Base-by-base conservation (phyloP, 2,329 filamentous ascomycete species). In the Nemania diffusa region DNA sequence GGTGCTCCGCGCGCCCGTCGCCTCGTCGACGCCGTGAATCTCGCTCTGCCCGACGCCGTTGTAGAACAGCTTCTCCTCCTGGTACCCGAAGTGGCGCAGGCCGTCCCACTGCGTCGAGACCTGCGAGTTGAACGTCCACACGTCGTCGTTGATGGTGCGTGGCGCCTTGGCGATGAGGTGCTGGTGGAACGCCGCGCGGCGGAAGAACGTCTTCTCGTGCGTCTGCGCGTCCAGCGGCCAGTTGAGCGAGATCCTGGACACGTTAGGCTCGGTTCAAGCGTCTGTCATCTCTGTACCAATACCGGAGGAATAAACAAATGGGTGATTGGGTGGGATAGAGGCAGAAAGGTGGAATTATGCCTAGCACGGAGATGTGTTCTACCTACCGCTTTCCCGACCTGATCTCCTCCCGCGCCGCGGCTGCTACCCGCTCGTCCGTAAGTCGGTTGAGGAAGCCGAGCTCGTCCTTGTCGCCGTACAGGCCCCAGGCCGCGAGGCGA, bases 381-480 rank as follows among this genome's bases (percentile, higher is more conserved):
- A 24, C 66, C 52, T 74, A 82, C 81, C 85, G 79, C 60, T 78
- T 80, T 44, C 89, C 88, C 6, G 84, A 86, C 68, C 81, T 79
- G 68, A 90, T 88, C 75, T 86, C 83, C 32, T 79, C 80, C 65
- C 78, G 79, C 24, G 86, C 84, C 1, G 85, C 84, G 40, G 81
- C 79, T 11, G 81, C 81, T 22, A 89, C 85, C 20, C 85, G 78
- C 62, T 83, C 79, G 58, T 87, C 81, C 0, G 86, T 89, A 15
- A 90, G 81, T 29, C 87, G 82, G 74, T 91, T 90, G 22, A 91
- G 76, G 26, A 85, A 86, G 9, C 88, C 89, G 1, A 91, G 80
- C 76, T 88, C 80, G 74, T 90, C 88, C 60, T 84, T 74, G 56
- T 82, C 78, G 56, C 87, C 87, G 74, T 87, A 89, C 4, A 87